Percentiles rank a stretch among this genome's conserved stretches.
phyloP scores from a whole-genome alignment of 352 stramenopile genomes.

The Globisporangium orthogonon region DNA sequence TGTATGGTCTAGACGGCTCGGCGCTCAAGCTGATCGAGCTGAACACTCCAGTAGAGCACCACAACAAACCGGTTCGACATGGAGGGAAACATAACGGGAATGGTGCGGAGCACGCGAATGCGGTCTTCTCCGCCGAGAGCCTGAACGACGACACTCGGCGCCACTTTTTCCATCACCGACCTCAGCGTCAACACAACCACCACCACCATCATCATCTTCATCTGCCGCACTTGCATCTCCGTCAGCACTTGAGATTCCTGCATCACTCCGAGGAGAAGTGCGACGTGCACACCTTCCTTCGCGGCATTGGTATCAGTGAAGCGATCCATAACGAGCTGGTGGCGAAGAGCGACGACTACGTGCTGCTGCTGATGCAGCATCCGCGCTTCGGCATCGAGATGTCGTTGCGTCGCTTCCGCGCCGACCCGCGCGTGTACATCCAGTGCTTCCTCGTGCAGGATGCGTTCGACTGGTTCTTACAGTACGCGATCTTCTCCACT shows the following conservation, averaged over 20 bases:
- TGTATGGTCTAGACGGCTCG: constrained; percentile 60
- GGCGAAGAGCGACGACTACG: constrained; percentile 62
- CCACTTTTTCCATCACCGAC: not conserved
- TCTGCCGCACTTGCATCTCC: constrained; percentile 5
- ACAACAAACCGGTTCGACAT: not conserved
- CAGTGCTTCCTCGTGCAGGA: constrained; percentile 71
- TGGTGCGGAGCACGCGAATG: not conserved
- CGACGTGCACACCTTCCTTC: constrained; percentile 30
- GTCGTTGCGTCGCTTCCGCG: constrained; percentile 52
- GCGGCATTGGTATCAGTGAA: constrained; percentile 39
- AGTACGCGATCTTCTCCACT: constrained; percentile 35
- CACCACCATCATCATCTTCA: constrained; percentile 1
- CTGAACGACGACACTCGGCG: not conserved
- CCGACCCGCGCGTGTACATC: constrained; percentile 66
- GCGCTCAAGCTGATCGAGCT: constrained; percentile 29
- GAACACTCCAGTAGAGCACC: constrained; percentile 7
- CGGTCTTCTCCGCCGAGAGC: not conserved
- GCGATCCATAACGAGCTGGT: constrained; percentile 39
- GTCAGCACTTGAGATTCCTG: constrained; percentile 4
- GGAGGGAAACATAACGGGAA: not conserved
- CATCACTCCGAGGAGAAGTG: constrained; percentile 8
- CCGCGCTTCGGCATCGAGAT: constrained; percentile 31
- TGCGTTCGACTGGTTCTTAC: constrained; percentile 58
- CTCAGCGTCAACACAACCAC: not conserved
- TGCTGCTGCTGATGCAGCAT: constrained; percentile 68